Base-by-base conservation (phyloP, 768 basidiomycete species). In the Daedaleopsis sinensis region DNA sequence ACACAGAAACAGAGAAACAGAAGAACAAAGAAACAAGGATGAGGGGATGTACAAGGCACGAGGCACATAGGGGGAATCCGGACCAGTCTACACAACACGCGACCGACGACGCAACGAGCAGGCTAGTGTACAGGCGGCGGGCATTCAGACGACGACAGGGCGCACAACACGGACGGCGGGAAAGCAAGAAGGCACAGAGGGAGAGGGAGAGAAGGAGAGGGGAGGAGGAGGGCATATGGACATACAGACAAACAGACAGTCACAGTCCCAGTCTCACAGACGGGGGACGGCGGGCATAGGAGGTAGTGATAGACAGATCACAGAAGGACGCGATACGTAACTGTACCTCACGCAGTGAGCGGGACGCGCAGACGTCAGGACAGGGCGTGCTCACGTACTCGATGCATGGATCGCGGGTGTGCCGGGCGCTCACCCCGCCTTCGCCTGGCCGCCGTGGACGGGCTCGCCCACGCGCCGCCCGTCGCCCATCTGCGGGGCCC, bases 401-500 rank as follows among this genome's bases (percentile, higher is more conserved):
- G 50, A 49, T 43, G 35, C 38, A 21, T 18, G 11, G 35, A n/a
- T 49, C n/a, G n/a, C n/a, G n/a, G n/a, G 8, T 48, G 50, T 21
- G 16, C 12, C 35, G 35, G 19, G 7, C 13, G 27, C 27, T 58
- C 57, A 62, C 23, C 59, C 46, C 4, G 52, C 27, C 53, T 63
- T 59, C 0, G 52, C 53, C 54, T 63, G 62, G 6, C 52, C 53
- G 38, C 57, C 53, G 1, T 38, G 57, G 37, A 59, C 44, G 16
- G 39, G 48, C 52, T 63, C 52, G 4, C 38, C 52, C 54, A 54
- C 13, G n/a, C 48, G 32, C 36, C 62, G 21, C 47, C 36, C 43
- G 52, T 65, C 65, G 27, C 61, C 46, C 58, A 65, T 63, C 58
- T 58, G 65, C 13, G 58, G 74, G 54, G 19, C 67, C 38, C 42